Evolutionary conservation across 306 rosid genomes (phyloP).

Genomic region (Abrus pulchellus): DNA sequence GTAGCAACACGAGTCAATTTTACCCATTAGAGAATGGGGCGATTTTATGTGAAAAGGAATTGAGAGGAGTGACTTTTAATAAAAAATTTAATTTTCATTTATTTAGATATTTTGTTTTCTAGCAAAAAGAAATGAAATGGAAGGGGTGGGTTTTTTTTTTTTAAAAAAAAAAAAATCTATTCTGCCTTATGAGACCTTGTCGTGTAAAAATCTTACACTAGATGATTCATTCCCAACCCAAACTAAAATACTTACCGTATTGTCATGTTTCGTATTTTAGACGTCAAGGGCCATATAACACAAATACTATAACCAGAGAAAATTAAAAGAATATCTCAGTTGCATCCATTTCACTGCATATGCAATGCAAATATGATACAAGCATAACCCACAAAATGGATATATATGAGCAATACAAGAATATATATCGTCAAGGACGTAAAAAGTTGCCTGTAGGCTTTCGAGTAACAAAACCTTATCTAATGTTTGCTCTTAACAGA

Average conservation of each 20-base stretch:
- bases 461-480: conserved; percentile 37
- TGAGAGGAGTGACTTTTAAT: too few relatives aligned
- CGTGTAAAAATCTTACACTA: not conserved
- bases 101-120: too few relatives aligned
- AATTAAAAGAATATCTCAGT: conserved; percentile 26
- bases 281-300: not conserved
- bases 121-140: too few relatives aligned
- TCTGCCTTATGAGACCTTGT: not conserved
- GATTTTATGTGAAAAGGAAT: too few relatives aligned
- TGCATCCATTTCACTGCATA: conserved; percentile 29
- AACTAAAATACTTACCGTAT: not conserved
- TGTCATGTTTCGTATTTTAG: not conserved
- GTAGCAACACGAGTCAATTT: too few relatives aligned
- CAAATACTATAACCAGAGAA: not conserved
- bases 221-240: not conserved
- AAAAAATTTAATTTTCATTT: too few relatives aligned
- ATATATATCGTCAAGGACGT: conserved; percentile 40
- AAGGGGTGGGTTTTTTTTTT: too few relatives aligned
- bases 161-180: not conserved
- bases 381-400: conserved; percentile 26
- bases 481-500: conserved; percentile 18
- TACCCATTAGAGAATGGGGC: too few relatives aligned
- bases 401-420: conserved; percentile 47
- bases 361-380: conserved; percentile 13
- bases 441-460: conserved; percentile 14